A percentile compares a stretch with the other conserved stretches of the same genome.
phyloP scores from a whole-genome alignment of 2,329 filamentous ascomycete species.

The Xylariaceae sp. region DNA sequence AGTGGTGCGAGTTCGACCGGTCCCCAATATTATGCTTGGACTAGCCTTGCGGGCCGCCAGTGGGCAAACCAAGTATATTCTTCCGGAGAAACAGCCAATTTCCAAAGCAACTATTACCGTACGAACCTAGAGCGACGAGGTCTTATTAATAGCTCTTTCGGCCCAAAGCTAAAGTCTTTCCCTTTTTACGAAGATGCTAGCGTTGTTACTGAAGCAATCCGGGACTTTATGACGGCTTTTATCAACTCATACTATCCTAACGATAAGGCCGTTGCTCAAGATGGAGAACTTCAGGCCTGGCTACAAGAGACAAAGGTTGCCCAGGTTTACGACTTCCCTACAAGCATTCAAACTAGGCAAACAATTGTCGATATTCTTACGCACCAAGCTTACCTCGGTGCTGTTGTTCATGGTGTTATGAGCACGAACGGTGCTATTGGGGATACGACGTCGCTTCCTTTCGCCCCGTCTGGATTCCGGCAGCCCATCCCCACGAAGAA shows the following conservation, averaged over 20 bases:
- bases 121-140: constrained; percentile 40
- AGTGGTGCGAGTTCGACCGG: constrained; percentile 35
- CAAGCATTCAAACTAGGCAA: constrained; percentile 29
- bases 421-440: constrained; percentile 49
- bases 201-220: constrained; percentile 44
- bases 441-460: constrained; percentile 46
- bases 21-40: constrained; percentile 41
- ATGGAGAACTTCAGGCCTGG: constrained; percentile 53
- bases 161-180: constrained; percentile 48
- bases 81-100: constrained; percentile 13
- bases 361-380: constrained; percentile 49
- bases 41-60: constrained; percentile 39
- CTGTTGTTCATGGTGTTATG: constrained; percentile 48
- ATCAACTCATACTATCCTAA: constrained; percentile 50
- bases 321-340: constrained; percentile 48
- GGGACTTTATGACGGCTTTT: constrained; percentile 47
- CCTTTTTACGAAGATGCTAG: constrained; percentile 52
- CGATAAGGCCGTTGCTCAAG: constrained; percentile 40
- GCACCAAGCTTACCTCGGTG: constrained; percentile 45
- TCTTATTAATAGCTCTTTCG: constrained; percentile 45
- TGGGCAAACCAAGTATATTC: constrained; percentile 16
- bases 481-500: constrained; percentile 46
- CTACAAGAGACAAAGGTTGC: constrained; percentile 47
- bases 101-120: constrained; percentile 16
- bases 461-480: constrained; percentile 49